Conservation (phyloP, 345 rosid species). For the Cardamine resedifolia region DNA sequence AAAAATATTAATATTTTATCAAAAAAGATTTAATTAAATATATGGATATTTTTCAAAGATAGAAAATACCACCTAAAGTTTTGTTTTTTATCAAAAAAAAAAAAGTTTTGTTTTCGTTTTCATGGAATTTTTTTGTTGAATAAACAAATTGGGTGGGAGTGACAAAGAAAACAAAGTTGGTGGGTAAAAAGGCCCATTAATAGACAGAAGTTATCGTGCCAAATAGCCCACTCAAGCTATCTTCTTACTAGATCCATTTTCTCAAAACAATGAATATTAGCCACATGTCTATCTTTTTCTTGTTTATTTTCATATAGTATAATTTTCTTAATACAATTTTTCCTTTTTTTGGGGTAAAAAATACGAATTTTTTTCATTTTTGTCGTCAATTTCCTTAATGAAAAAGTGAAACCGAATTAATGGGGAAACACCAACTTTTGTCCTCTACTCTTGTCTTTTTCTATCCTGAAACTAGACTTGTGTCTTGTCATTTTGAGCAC, state of each 20-base stretch:
- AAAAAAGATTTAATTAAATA: no score
- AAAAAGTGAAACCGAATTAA: slow-evolving; percentile 9
- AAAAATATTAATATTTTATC: no score
- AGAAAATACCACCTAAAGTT: no score
- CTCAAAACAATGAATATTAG: neutral
- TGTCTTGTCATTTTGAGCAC: slow-evolving; percentile 17
- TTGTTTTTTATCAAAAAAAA: no score
- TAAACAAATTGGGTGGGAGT: neutral
- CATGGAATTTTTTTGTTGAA: neutral
- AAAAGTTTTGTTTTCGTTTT: neutral
- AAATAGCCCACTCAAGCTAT: slow-evolving; percentile 20
- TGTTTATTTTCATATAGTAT: neutral
- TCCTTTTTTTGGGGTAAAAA: rapidly evolving
- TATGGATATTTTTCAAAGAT: no score
- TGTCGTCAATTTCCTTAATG: neutral
- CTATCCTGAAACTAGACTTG: slow-evolving; percentile 16
- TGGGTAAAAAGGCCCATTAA: slow-evolving; percentile 27
- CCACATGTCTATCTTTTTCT: neutral
- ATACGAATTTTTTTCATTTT: no score
- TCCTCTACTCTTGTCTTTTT: slow-evolving; percentile 15
- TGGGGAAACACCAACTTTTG: slow-evolving; percentile 27
- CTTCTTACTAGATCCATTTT: neutral
- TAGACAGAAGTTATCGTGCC: neutral
- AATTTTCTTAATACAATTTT: neutral
- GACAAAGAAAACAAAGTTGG: neutral